phyloP scores from a whole-genome alignment of 768 basidiomycete species.

The Auricularia auricula-judae region DNA sequence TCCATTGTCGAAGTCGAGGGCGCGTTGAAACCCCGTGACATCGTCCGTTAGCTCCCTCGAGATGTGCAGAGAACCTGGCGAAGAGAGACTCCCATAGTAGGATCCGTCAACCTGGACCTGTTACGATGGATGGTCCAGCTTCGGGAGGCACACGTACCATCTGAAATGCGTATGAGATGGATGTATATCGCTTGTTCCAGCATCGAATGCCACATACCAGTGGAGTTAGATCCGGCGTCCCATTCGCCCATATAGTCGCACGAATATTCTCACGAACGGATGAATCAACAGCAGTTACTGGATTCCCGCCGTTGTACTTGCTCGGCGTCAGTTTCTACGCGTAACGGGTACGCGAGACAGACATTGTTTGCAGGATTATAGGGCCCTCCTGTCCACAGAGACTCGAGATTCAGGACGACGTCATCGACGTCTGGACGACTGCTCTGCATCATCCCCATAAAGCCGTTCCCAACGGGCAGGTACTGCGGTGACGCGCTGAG shows the following conservation, averaged over 20 bases:
- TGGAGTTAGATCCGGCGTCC: constrained; percentile 21
- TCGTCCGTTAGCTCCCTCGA: constrained; percentile 2
- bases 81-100: constrained; percentile 27
- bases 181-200: not conserved
- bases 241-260: constrained; percentile 46
- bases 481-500: constrained; percentile 19
- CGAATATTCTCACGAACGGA: constrained; percentile 41
- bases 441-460: constrained; percentile 22
- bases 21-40: constrained; percentile 39
- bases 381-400: constrained; percentile 62
- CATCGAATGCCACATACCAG: not conserved
- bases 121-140: too few relatives aligned
- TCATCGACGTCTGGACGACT: constrained; percentile 24
- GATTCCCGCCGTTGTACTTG: constrained; percentile 67
- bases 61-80: constrained; percentile 53
- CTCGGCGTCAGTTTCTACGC: constrained; percentile 11
- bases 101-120: not conserved
- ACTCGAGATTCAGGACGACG: constrained; percentile 55
- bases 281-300: constrained; percentile 30
- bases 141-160: not conserved
- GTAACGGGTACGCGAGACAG: not conserved
- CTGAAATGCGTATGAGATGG: not conserved
- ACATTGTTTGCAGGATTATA: not conserved
- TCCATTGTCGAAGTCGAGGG: constrained; percentile 59
- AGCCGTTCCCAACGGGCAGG: constrained; percentile 68